phyloP scores from a whole-genome alignment of 805 yeast genomes.

The Candida gorgasii region DNA sequence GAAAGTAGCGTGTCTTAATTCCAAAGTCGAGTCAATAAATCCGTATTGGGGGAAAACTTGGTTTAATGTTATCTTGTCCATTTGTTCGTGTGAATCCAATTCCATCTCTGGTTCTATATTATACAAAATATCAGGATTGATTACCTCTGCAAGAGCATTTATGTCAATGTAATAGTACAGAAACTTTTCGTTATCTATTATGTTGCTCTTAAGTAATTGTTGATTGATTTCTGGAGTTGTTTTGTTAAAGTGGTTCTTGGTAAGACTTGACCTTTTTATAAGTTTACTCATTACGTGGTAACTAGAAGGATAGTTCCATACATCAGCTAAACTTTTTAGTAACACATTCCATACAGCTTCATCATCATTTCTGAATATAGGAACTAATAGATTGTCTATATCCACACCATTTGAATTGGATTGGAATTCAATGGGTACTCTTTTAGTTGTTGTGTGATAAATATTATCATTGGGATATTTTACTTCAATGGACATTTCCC shows the following conservation, averaged over 20 bases:
- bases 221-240: slow-evolving; percentile 24
- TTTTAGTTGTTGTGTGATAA: neutral
- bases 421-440: neutral
- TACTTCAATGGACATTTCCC: neutral
- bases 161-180: slow-evolving; percentile 24
- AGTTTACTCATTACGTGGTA: slow-evolving; percentile 38
- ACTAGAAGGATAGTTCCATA: slow-evolving; percentile 44
- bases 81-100: slow-evolving; percentile 7
- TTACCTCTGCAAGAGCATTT: slow-evolving; percentile 13
- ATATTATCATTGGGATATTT: neutral
- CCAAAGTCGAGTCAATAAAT: slow-evolving; percentile 26
- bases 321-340: slow-evolving; percentile 29
- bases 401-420: neutral
- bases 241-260: slow-evolving; percentile 17
- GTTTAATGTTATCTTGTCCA: slow-evolving; percentile 33
- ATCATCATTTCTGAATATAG: slow-evolving; percentile 19
- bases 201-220: slow-evolving; percentile 17
- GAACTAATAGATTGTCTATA: slow-evolving; percentile 13
- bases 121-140: neutral
- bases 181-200: slow-evolving; percentile 23
- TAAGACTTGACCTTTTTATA: slow-evolving; percentile 21
- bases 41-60: slow-evolving; percentile 47
- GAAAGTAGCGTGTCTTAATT: slow-evolving; percentile 35
- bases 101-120: neutral
- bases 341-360: slow-evolving; percentile 26